Conservation (phyloP, 106 monocot genomes). For the Phalaenopsis equestris region DNA sequence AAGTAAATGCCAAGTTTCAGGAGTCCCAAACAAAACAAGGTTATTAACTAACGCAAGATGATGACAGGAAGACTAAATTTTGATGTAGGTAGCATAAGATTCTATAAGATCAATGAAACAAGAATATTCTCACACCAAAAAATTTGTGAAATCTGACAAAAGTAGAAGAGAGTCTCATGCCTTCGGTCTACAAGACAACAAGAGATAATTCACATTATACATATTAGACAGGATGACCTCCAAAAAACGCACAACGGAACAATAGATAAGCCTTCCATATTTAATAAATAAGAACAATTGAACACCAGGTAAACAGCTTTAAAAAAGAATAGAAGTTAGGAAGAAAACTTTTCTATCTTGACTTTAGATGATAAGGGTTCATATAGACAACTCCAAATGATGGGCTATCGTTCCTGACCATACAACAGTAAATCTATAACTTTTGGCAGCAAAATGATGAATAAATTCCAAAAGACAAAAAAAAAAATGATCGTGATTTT, state of each 20-base stretch:
- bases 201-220: neutral
- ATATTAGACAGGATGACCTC: neutral
- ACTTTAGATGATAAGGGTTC: neutral
- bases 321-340: no score
- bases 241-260: neutral
- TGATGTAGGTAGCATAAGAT: neutral
- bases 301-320: no score
- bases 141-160: neutral
- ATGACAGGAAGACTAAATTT: neutral
- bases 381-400: no score
- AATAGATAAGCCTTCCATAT: no score
- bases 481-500: neutral
- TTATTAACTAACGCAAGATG: neutral
- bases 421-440: neutral
- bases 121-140: neutral
- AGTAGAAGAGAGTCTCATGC: neutral
- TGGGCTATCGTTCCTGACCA: neutral
- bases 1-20: neutral
- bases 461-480: neutral
- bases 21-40: neutral
- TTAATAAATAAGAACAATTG: no score
- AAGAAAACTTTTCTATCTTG: no score
- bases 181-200: neutral
- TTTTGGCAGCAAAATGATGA: neutral
- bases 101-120: neutral